phyloP scores from a whole-genome alignment of 2,329 filamentous ascomycete species.

The Didymella arachidicola region DNA sequence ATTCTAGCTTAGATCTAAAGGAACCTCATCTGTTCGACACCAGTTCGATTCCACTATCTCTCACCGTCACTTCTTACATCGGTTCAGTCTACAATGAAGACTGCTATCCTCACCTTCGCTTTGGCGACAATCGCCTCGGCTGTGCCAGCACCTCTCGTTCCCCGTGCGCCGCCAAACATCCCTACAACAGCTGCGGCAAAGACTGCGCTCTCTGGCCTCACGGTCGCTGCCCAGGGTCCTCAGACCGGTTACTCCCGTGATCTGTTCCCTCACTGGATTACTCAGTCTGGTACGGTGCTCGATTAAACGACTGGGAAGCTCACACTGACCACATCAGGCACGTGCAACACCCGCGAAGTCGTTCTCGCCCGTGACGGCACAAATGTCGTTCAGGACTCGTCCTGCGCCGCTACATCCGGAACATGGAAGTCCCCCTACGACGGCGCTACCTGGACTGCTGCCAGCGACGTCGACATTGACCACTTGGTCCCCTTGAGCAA shows the following conservation, averaged over 20 bases:
- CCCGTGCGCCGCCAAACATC: constrained; percentile 66
- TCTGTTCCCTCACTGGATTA: constrained; percentile 76
- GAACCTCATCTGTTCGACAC: background rate
- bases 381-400: constrained; percentile 61
- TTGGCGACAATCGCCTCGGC: constrained; percentile 37
- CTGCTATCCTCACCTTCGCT: constrained; percentile 36
- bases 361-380: constrained; percentile 78
- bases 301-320: background rate
- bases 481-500: constrained; percentile 84
- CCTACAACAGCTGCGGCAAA: constrained; percentile 66
- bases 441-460: constrained; percentile 71
- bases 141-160: constrained; percentile 41
- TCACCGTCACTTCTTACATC: background rate
- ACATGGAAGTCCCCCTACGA: constrained; percentile 78
- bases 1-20: background rate
- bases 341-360: constrained; percentile 75
- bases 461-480: constrained; percentile 80
- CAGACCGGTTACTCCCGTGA: constrained; percentile 69
- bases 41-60: background rate
- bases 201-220: constrained; percentile 65
- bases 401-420: constrained; percentile 71
- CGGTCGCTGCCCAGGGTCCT: constrained; percentile 63
- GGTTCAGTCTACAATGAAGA: constrained; percentile 39
- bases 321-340: constrained; percentile 21
- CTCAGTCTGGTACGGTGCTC: constrained; percentile 50